phyloP scores from a whole-genome alignment of 306 rosid species.

The Morella rubra region DNA sequence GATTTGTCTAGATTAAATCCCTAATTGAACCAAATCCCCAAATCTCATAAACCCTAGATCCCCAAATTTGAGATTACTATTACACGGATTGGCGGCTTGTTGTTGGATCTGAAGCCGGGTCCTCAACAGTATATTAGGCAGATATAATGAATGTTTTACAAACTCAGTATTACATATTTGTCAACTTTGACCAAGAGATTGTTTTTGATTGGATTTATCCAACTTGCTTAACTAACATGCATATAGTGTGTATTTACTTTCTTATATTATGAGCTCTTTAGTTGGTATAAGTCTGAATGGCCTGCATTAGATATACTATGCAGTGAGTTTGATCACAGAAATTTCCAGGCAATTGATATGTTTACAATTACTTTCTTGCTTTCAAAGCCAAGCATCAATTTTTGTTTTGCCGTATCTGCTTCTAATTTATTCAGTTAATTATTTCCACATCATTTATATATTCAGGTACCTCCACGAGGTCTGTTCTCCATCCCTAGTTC shows the following conservation, averaged over 20 bases:
- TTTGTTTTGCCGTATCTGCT: conserved; percentile 18
- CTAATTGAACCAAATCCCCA: too few species aligned
- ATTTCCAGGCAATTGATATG: not conserved
- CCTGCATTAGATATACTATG: not conserved
- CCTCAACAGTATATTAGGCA: too few species aligned
- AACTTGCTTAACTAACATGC: not conserved
- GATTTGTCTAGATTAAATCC: too few species aligned
- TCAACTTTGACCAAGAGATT: not conserved
- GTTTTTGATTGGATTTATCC: not conserved
- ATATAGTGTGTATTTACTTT: not conserved
- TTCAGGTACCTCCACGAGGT: conserved; percentile 82
- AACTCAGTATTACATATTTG: not conserved
- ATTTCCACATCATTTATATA: conserved; percentile 9
- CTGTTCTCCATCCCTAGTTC: conserved; percentile 67
- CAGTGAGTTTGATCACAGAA: not conserved
- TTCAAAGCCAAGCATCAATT: not conserved
- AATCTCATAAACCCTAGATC: too few species aligned
- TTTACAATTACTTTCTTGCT: not conserved
- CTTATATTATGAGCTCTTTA: not conserved
- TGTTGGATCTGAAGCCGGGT: too few species aligned
- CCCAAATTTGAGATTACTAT: too few species aligned
- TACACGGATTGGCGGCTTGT: too few species aligned
- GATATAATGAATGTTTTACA: not conserved
- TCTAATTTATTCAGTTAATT: conserved; percentile 8
- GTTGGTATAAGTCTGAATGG: not conserved